These are phyloP conservation scores for Mytilinidion resinicola DNA, from an alignment of 495 filamentous ascomycete species.

Conservation along the genomic window DNA sequence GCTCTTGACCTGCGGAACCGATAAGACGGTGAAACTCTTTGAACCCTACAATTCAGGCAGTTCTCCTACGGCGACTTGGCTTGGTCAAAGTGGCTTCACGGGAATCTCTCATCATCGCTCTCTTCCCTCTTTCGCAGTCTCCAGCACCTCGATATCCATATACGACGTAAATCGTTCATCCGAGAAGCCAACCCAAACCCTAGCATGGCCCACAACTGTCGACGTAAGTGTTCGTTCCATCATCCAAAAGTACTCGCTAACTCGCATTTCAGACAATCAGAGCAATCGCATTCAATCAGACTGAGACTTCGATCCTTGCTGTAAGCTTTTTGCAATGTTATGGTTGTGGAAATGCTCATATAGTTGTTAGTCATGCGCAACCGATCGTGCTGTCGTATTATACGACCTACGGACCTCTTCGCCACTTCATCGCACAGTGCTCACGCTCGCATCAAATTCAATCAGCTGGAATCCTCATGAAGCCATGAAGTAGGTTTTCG, in stretches of 20 bases:
- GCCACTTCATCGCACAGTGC: slow-evolving; percentile 68
- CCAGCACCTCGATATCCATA: slow-evolving; percentile 71
- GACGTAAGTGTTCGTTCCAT: slow-evolving; percentile 40
- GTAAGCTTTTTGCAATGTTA: too few species aligned
- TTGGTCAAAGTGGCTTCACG: slow-evolving; percentile 78
- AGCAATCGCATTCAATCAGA: slow-evolving; percentile 83
- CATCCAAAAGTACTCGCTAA: not conserved
- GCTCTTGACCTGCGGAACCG: slow-evolving; percentile 82
- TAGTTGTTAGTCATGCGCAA: slow-evolving; percentile 52
- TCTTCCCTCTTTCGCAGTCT: slow-evolving; percentile 63
- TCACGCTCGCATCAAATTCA: slow-evolving; percentile 49
- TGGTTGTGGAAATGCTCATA: too few species aligned
- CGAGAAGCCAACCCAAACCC: slow-evolving; percentile 64
- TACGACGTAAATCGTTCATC: slow-evolving; percentile 77
- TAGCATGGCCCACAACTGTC: slow-evolving; percentile 77
- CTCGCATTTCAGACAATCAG: slow-evolving; percentile 58
- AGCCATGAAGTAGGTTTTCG: slow-evolving; percentile 57
- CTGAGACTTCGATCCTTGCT: slow-evolving; percentile 83
- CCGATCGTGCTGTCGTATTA: slow-evolving; percentile 78
- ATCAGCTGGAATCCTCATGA: slow-evolving; percentile 90
- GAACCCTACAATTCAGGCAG: slow-evolving; percentile 75
- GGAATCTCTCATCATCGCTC: slow-evolving; percentile 72
- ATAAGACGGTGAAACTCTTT: slow-evolving; percentile 81
- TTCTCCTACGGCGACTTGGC: slow-evolving; percentile 69
- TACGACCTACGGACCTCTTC: slow-evolving; percentile 85